Evolutionary conservation across 768 basidiomycete genomes (phyloP), one percentile per base, ranked within the genome.

Genomic region (Steccherinum ochraceum): DNA sequence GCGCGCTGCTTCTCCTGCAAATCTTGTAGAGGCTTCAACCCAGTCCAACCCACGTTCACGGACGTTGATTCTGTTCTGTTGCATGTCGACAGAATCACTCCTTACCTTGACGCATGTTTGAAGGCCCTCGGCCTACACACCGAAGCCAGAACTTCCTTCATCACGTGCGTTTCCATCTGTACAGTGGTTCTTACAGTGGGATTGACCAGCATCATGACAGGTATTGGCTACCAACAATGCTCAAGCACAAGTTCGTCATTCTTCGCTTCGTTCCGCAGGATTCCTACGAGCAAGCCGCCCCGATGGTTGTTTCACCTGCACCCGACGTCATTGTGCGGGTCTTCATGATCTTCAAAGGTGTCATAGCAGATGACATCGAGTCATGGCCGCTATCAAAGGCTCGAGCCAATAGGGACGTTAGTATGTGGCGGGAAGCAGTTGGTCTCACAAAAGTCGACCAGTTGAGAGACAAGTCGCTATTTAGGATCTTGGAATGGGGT

Each of bases 301-400:
- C 58, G 0, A 63, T 78, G 13, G 54, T 56, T 1, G 52, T 78
- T 44, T 52, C 49, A 1, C 78, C 78, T 1, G 27, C 51, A 26
- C 75, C 77, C 12, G 74, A 74, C 49, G 63, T 73, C 43, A 62
- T 75, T 7, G 71, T 67, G 0, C 71, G 73, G 5, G 62, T 78
- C 11, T 77, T 78, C 55, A 75, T 78, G 74, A 56, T 77, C 2
- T 79, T 76, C 59, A 59, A 65, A 18, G 72, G 73, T 1, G 56
- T 77, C 0, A 23, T 41, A 5, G 56, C 56, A 3, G 58, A 52
- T 0, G 60, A 67, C 0, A 18, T 60, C 2, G 45, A 24, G 2
- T 41, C 40, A 2, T 75, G 72, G 74, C 39, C 47, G 0, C 51
- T 44, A 4, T 65, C 69, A 1, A 49, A 58, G 2, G 61, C 57